phyloP scores from a whole-genome alignment of 176 grass and related monocot genomes.

The Oryza officinalis region DNA sequence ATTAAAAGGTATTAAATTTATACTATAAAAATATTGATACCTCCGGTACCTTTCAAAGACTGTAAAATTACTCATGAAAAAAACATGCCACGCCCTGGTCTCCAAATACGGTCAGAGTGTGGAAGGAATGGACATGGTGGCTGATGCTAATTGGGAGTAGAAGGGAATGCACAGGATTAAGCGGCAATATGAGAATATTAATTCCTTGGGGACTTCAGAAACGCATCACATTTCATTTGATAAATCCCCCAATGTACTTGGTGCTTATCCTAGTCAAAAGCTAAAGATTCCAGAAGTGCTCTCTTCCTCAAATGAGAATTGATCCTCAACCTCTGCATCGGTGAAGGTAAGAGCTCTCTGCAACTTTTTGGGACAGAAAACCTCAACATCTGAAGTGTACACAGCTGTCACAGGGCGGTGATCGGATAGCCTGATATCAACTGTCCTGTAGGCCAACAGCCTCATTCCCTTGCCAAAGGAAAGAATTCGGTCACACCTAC shows the following conservation, averaged over 20 bases:
- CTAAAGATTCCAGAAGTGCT: constrained; percentile 40
- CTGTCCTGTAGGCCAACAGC: constrained; percentile 58
- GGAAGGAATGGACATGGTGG: constrained; percentile 18
- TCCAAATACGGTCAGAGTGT: constrained; percentile 48
- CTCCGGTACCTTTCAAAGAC: too few relatives aligned
- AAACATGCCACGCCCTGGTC: constrained; percentile 16
- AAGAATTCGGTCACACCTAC: constrained; percentile 90
- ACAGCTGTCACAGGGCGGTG: constrained; percentile 85
- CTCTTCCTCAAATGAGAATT: constrained; percentile 62
- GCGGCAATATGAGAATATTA: neutral
- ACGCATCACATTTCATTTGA: neutral
- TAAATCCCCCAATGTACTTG: neutral
- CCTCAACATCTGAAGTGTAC: constrained; percentile 70
- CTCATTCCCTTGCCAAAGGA: constrained; percentile 77
- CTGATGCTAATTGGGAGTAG: neutral
- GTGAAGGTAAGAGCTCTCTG: constrained; percentile 98
- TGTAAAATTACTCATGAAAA: too few relatives aligned
- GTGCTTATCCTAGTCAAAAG: constrained; percentile 28
- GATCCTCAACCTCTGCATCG: constrained; percentile 76
- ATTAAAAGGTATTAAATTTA: too few relatives aligned
- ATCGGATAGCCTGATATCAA: constrained; percentile 72
- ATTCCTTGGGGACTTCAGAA: neutral
- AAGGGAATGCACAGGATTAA: neutral
- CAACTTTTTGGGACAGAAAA: constrained; percentile 83
- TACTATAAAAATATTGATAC: too few relatives aligned